Base-by-base conservation (phyloP, 352 stramenopile species). In the Hyaloperonospora brassicae region DNA sequence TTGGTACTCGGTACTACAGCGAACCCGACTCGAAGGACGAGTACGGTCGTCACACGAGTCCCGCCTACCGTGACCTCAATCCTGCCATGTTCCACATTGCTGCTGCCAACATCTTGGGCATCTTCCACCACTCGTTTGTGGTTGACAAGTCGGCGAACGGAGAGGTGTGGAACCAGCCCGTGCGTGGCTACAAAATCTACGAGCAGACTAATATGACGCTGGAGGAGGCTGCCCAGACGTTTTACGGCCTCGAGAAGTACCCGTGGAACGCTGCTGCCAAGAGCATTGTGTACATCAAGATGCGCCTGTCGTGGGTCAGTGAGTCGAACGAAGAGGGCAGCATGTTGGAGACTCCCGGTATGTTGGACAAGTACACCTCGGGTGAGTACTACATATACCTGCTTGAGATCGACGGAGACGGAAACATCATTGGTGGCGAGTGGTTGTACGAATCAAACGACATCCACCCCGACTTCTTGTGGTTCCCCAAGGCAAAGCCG, bases 151-250 rank as follows among this genome's bases (percentile, higher is more conserved):
- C 52, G 1, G 59, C 65, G 7, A 57, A 31, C 22, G 31, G 44
- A 0, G 48, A 76, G 48, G 74, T 86, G n/a, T 86, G 75, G 73
- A 86, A 87, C 64, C 72, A 84, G 49, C 75, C 75, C 7, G 64
- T 87, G 38, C 58, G 53, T 24, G 64, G 58, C 47, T 86, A 76
- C 62, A 59, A 70, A 36, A 66, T 68, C 47, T 79, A 77, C 52
- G 50, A 71, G 35, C 52, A 72, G 25, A 59, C 60, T 22, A 40
- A 48, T 7, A 62, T 77, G 56, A 60, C 59, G 9, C 47, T 81
- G 47, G 54, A 61, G 12, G 55, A 72, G 5, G 55, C 62, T 7
- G 45, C 73, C 0, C 50, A 67, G 1, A 70, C 63, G 1, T 62
- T 75, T 43, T 84, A 73, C 46, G 61, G 61, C 17, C 59, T 72